A percentile compares a stretch with the other conserved stretches of the same genome.
phyloP scores from a whole-genome alignment of 179 eudicot species.

The Drosera spatulata region DNA sequence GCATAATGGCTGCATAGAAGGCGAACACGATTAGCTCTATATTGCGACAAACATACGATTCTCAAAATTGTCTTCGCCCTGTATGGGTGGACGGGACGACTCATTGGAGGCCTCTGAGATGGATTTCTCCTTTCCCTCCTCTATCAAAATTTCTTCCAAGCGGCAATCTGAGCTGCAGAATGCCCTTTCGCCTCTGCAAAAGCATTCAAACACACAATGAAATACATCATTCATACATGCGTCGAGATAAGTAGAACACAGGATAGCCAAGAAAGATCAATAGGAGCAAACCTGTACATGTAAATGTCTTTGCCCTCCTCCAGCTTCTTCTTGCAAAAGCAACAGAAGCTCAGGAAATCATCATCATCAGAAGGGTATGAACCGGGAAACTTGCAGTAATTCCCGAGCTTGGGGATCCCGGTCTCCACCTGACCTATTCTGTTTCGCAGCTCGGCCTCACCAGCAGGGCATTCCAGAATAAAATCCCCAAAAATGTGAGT shows the following conservation, averaged over 20 bases:
- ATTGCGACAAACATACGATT: constrained; percentile 33
- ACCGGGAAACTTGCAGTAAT: constrained; percentile 16
- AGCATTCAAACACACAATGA: constrained; percentile 6
- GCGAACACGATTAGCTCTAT: constrained; percentile 14
- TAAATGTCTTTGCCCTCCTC: constrained; percentile 72
- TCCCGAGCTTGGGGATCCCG: constrained; percentile 7
- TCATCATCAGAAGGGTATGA: constrained; percentile 16
- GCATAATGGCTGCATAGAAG: constrained; percentile 21
- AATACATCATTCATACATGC: not conserved
- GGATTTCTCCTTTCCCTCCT: constrained; percentile 50
- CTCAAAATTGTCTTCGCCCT: constrained; percentile 30
- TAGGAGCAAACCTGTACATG: constrained; percentile 67
- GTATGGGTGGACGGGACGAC: constrained; percentile 4
- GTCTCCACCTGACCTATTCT: constrained; percentile 23
- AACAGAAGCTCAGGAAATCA: constrained; percentile 70
- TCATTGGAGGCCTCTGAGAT: constrained; percentile 15
- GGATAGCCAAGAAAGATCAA: not conserved
- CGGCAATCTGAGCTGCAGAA: constrained; percentile 17
- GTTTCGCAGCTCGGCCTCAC: constrained; percentile 20
- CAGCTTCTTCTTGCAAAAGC: constrained; percentile 68
- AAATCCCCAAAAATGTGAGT: constrained; percentile 87
- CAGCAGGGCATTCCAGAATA: constrained; percentile 67
- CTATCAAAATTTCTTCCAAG: constrained; percentile 50
- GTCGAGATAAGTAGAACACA: not conserved
- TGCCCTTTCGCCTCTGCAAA: constrained; percentile 80